Base-by-base conservation (phyloP, 345 rosid genomes). In the Abelmoschus esculentus region DNA sequence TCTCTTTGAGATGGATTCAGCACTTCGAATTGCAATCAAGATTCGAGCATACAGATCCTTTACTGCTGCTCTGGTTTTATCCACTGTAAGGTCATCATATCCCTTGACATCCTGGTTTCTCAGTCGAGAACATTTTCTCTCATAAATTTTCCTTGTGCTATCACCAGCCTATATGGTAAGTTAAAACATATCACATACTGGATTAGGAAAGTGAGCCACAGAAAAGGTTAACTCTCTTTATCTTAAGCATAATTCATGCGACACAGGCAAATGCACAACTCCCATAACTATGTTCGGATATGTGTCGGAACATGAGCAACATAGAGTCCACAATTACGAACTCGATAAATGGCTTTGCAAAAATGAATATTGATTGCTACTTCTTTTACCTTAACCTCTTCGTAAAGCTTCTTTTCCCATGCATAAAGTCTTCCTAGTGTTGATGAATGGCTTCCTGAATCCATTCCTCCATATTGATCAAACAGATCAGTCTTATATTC, bases 391-490 rank as follows among this genome's bases (percentile, higher is more conserved):
- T 89, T 86, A 61, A 89, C 88, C 74, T 86, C 88, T 62, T 84
- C 87, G 42, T 77, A 89, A 17, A 89, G 95, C 82, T 89, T 89
- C 85, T 86, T 89, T 75, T 89, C 91, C 95, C 95, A 89, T 32
- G 89, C 91, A 76, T 84, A 85, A 10, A 89, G 62, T 74, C 90
- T 77, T 36, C 81, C 91, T 18, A 89, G 80, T 13, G 95, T 89
- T 31, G 82, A 76, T 0, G 90, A 81, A 77, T 89, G 95, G 76
- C 91, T 89, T 62, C 95, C 95, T 0, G 95, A 80, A 67, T 82
- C 82, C 95, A 86, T 89, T 71, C 91, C 95, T 34, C 86, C 90
- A 56, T 54, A 85, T 11, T 84, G 88, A 62, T 89, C 88, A 52
- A 86, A 89, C 49, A 86, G 80, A 77, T 86, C 89, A 42, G 81